phyloP scores from a whole-genome alignment of 2,329 filamentous ascomycete species.

The Xylaria hypoxylon region DNA sequence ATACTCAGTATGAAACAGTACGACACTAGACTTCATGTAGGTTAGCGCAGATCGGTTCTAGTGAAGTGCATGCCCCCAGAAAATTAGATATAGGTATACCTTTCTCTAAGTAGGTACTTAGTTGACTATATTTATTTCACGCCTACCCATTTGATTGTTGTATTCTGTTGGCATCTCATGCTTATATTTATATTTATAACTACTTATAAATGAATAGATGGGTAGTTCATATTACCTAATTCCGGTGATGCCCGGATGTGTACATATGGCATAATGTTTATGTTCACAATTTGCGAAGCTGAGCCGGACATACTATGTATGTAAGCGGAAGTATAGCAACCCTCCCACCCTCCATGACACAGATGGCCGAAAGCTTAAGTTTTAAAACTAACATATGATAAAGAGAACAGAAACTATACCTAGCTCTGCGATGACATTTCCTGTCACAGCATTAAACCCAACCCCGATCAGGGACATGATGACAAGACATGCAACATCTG shows the following conservation, averaged over 20 bases:
- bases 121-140: too few relatives aligned
- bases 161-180: too few relatives aligned
- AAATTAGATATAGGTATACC: slow-evolving; percentile 3
- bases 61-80: not conserved
- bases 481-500: not conserved
- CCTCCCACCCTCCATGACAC: not conserved
- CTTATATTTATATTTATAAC: too few relatives aligned
- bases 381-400: too few relatives aligned
- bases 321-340: not conserved
- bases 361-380: not conserved
- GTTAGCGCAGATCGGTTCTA: not conserved
- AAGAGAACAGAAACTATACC: too few relatives aligned
- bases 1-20: not conserved
- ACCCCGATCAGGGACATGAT: not conserved
- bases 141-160: too few relatives aligned
- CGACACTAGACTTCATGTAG: not conserved
- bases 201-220: too few relatives aligned
- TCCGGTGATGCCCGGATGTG: too few relatives aligned
- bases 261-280: not conserved
- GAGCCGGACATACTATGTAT: not conserved
- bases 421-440: too few relatives aligned
- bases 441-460: not conserved
- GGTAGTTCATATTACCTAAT: too few relatives aligned
- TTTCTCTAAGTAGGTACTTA: too few relatives aligned
- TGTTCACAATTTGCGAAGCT: too few relatives aligned